phyloP scores from a whole-genome alignment of 148 eudicot species.

The Cornus suecica region DNA sequence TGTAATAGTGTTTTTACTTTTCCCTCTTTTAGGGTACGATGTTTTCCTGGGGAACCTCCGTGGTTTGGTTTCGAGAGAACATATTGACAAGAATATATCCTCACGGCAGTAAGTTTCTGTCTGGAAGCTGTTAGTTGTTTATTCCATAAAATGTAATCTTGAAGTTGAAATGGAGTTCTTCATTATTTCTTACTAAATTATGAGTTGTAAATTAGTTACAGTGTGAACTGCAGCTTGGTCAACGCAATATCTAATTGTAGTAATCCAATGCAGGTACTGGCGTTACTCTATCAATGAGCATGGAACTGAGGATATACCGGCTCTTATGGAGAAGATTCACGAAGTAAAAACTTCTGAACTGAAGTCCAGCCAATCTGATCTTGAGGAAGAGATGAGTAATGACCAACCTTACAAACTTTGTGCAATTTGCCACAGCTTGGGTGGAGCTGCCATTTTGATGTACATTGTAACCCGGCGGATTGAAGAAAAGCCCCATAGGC shows the following conservation, averaged over 20 bases:
- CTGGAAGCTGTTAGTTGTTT: neutral
- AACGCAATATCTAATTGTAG: neutral
- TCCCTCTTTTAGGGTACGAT: constrained; percentile 63
- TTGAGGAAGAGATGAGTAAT: constrained; percentile 32
- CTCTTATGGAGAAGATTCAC: constrained; percentile 84
- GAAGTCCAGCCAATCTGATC: constrained; percentile 36
- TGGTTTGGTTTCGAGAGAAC: constrained; percentile 93
- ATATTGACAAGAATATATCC: constrained; percentile 69
- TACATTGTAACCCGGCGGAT: constrained; percentile 63
- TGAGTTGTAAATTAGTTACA: neutral
- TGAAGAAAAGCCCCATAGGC: constrained; percentile 66
- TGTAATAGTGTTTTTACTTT: neutral
- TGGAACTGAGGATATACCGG: constrained; percentile 84
- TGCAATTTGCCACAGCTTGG: constrained; percentile 87
- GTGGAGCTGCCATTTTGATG: constrained; percentile 90
- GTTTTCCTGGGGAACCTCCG: constrained; percentile 94
- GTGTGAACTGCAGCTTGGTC: neutral
- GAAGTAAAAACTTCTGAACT: constrained; percentile 74
- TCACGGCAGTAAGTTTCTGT: constrained; percentile 67
- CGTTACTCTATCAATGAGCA: constrained; percentile 93
- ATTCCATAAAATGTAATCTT: neutral
- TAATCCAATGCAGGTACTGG: constrained; percentile 66
- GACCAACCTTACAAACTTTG: constrained; percentile 79
- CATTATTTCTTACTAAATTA: neutral
- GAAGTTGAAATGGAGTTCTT: neutral